Evolutionary conservation across 2,329 filamentous ascomycete genomes (phyloP), one percentile per base, ranked within the genome.

Genomic region (Colletotrichum somersetense): DNA sequence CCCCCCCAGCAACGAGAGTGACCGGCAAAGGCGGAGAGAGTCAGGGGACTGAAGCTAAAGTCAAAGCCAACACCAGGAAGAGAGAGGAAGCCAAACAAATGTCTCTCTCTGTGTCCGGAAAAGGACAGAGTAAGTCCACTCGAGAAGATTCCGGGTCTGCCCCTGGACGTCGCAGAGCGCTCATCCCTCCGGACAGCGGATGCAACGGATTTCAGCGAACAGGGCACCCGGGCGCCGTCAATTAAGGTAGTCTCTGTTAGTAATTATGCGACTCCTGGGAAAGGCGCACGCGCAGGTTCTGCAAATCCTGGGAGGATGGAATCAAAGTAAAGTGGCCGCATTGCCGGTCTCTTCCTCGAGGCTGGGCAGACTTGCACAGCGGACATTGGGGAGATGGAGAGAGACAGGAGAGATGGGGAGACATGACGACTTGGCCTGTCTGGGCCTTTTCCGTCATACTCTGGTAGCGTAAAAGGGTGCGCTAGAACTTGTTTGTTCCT

Each of bases 171-270:
- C 35, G 14, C 23, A 33, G 20, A 38, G n/a, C 33, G 23, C 35
- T 23, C 59, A 30, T 52, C 30, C 46, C 33, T 12, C 7, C 46
- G 30, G 48, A 30, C 35, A 33, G 16, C 23, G 46, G 55, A 56
- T 38, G 12, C 33, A 38, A 66, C 68, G 63, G 63, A 62, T 50
- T 67, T 50, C 42, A 26, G 57, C 68, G 56, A 71, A 62, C 63
- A 56, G 48, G 48, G 38, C 46, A 56, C 55, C 53, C 46, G 44
- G 59, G 33, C 59, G 44, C 55, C 44, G 44, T 42, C 63, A 44
- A 71, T 62, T 62, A 62, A 67, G 56, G 57, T 67, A 20, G 53
- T 52, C 63, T 67, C 62, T 52, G 63, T 67, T 62, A 62, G 64
- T 67, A 35, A 71, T 71, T 67, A 62, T 71, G 68, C 68, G 50